phyloP scores from a whole-genome alignment of 768 basidiomycete species.

The Termitomyces titanicus region DNA sequence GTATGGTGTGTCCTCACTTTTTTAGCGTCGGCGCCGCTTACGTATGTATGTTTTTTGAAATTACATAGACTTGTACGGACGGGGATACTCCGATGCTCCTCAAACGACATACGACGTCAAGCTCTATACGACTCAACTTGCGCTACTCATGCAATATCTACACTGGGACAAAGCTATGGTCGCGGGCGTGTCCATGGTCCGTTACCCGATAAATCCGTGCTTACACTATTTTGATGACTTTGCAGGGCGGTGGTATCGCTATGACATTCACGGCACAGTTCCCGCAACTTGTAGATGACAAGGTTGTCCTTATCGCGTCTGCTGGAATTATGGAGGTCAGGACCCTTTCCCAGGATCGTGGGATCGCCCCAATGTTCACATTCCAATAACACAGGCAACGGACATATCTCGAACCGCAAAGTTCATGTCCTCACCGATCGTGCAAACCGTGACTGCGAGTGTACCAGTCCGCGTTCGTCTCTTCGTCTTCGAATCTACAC shows the following conservation, averaged over 20 bases:
- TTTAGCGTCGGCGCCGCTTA: background rate
- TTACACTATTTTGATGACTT: constrained; percentile 1
- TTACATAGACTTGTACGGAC: constrained; percentile 77
- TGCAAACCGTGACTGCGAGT: constrained; percentile 65
- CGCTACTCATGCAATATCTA: constrained; percentile 75
- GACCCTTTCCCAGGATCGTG: background rate
- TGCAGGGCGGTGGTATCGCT: constrained; percentile 70
- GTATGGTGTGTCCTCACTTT: constrained; percentile 46
- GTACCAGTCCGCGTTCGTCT: constrained; percentile 53
- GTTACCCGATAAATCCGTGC: constrained; percentile 12
- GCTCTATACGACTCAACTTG: constrained; percentile 75
- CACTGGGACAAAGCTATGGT: constrained; percentile 66
- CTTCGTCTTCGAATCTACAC: background rate
- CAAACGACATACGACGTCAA: constrained; percentile 60
- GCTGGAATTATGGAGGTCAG: constrained; percentile 67
- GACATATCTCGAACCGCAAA: constrained; percentile 74
- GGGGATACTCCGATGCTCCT: constrained; percentile 82
- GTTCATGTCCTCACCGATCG: constrained; percentile 73
- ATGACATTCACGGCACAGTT: constrained; percentile 69
- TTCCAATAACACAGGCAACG: constrained; percentile 34
- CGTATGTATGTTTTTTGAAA: background rate
- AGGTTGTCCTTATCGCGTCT: constrained; percentile 63
- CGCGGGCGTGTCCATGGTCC: constrained; percentile 75
- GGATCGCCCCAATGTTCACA: background rate
- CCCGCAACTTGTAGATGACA: constrained; percentile 65